Base-by-base conservation (phyloP, 805 yeast species). In the Spathaspora arborariae region DNA sequence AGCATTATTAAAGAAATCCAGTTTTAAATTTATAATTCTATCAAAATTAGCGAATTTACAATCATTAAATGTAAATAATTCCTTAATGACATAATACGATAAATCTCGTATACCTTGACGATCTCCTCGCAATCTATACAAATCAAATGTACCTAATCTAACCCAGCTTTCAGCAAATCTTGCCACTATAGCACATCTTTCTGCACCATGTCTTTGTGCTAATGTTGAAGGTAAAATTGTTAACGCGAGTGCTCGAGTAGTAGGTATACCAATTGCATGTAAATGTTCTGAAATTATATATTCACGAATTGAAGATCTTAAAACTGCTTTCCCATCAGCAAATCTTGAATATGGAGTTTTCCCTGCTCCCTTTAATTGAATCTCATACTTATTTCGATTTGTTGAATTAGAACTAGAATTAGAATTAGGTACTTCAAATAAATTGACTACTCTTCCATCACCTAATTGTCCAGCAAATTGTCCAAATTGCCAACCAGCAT, bases 401-500 rank as follows among this genome's bases (percentile, higher is more conserved):
- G 44, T 8, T n/a, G 39, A 39, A 39, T 20, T 11, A 9, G 40
- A 20, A 10, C 6, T 7, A 6, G 35, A 20, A 22, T 13, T n/a
- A 9, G 16, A 3, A 10, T 79, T 81, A 5, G 75, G 72, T 0
- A 85, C 65, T 52, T 87, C 92, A 67, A 92, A 91, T 39, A 92
- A 67, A 57, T 86, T 88, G 5, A 84, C 78, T 1, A 89, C 97
- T 49, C 99, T 71, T 1, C 99, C 99, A 63, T 92, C 99, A 5
- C 99, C 99, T 51, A 92, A 69, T 63, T 94, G 99, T 2, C 98
- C 98, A 0, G 97, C 97, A 80, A 92, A 92, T 53, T 80, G 81
- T 2, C 99, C 98, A 70, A 94, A 92, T 60, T 92, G 99, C 75
- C 85, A 89, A 1, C 99, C 99, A 1, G 98, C 96, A 64, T 92